phyloP scores from a whole-genome alignment of 768 basidiomycete species.

The Suillus fuscotomentosus region DNA sequence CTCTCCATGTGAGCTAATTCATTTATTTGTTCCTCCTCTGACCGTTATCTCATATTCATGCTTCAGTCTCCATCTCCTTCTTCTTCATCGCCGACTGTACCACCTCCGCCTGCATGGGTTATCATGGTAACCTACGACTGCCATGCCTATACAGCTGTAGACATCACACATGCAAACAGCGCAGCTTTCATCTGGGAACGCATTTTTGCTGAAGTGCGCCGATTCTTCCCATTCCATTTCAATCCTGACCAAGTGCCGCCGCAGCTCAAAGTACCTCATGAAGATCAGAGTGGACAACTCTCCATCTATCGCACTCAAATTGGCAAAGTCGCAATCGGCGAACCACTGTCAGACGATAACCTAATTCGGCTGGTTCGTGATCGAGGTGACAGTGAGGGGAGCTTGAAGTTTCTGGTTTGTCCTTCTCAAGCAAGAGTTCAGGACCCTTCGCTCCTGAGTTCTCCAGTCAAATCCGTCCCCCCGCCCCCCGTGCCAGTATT shows the following conservation, averaged over 20 bases:
- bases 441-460: slow-evolving; percentile 41
- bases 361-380: slow-evolving; percentile 71
- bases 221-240: slow-evolving; percentile 4
- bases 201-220: slow-evolving; percentile 72
- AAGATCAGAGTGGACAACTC: slow-evolving; percentile 67
- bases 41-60: slow-evolving; percentile 8
- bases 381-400: slow-evolving; percentile 73
- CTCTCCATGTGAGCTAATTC: slow-evolving; percentile 20
- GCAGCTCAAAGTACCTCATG: slow-evolving; percentile 79
- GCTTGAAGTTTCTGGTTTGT: slow-evolving; percentile 82
- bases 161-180: slow-evolving; percentile 63
- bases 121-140: slow-evolving; percentile 77
- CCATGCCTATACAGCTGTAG: slow-evolving; percentile 72
- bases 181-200: slow-evolving; percentile 75
- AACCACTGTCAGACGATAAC: slow-evolving; percentile 67
- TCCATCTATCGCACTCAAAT: slow-evolving; percentile 89
- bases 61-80: slow-evolving; percentile 30
- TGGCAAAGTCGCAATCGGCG: slow-evolving; percentile 71
- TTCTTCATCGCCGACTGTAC: slow-evolving; percentile 23
- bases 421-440: slow-evolving; percentile 61
- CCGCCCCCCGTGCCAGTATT: slow-evolving; percentile 50
- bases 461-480: slow-evolving; percentile 46
- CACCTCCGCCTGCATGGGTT: slow-evolving; percentile 33
- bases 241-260: slow-evolving; percentile 6
- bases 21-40: slow-evolving; percentile 4